phyloP scores from a whole-genome alignment of 2,329 filamentous ascomycete genomes.

The Bipolaris zeicola region DNA sequence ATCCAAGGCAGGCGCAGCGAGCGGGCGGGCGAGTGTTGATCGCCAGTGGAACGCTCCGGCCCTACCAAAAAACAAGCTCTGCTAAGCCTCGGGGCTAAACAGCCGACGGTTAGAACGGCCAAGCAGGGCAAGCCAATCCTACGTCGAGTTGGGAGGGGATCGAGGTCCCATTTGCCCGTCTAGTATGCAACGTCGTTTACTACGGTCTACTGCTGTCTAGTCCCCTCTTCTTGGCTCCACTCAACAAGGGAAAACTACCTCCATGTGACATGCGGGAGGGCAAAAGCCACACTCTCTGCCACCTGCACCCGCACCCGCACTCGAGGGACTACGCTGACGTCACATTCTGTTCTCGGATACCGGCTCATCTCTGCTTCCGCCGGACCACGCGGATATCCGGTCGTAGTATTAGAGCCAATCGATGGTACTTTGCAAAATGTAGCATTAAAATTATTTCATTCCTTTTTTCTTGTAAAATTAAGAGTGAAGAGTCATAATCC shows the following conservation, averaged over 20 bases:
- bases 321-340: constrained; percentile 4
- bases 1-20: constrained; percentile 19
- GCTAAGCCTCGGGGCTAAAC: constrained; percentile 20
- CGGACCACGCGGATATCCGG: background rate
- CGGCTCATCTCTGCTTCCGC: background rate
- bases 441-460: background rate
- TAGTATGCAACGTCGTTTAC: no score
- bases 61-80: constrained; percentile 24
- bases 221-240: constrained; percentile 2
- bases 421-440: no score
- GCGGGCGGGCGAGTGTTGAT: constrained; percentile 12
- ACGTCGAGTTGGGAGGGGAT: background rate
- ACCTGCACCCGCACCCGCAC: background rate
- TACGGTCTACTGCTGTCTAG: background rate
- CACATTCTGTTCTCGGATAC: background rate
- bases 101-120: background rate
- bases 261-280: constrained; percentile 7
- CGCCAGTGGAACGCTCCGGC: constrained; percentile 5
- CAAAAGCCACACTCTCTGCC: background rate
- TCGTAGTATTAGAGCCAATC: background rate
- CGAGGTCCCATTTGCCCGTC: constrained; percentile 1
- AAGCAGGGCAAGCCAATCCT: constrained; percentile 2
- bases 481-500: constrained; percentile 14
- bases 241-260: background rate
- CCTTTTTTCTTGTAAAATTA: background rate